Evolutionary conservation across 2,329 filamentous ascomycete genomes (phyloP).

Genomic region (Coleophoma cylindrospora): DNA sequence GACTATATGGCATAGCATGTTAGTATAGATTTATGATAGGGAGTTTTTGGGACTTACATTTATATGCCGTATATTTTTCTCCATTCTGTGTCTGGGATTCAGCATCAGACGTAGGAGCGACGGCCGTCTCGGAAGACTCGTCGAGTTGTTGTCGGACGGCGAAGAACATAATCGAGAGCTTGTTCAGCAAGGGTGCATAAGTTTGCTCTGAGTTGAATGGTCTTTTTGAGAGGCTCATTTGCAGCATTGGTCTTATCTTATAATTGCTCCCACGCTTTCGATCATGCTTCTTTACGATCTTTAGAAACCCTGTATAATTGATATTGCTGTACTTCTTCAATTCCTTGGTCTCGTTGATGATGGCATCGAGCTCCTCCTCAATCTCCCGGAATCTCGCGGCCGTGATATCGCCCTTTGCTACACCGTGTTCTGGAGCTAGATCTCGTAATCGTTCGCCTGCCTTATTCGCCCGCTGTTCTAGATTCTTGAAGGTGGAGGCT

Average conservation of each 20-base stretch:
- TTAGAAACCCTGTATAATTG: constrained; percentile 97
- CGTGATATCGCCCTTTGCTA: constrained; percentile 41
- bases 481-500: constrained; percentile 61
- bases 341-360: constrained; percentile 87
- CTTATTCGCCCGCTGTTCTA: constrained; percentile 49
- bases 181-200: constrained; percentile 84
- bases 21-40: constrained; percentile 17
- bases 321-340: constrained; percentile 92
- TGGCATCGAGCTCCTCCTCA: constrained; percentile 74
- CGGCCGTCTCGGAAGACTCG: constrained; percentile 37
- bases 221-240: constrained; percentile 79
- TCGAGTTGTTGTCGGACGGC: constrained; percentile 84
- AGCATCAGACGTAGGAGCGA: constrained; percentile 25
- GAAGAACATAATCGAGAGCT: constrained; percentile 92
- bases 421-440: constrained; percentile 60
- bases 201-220: constrained; percentile 91
- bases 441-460: constrained; percentile 71
- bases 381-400: constrained; percentile 61
- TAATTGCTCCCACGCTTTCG: constrained; percentile 83
- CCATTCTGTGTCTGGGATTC: constrained; percentile 55
- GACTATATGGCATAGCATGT: constrained; percentile 43
- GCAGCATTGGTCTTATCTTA: constrained; percentile 84
- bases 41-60: constrained; percentile 52
- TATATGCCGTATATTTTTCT: constrained; percentile 78
- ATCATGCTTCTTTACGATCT: constrained; percentile 99